These are phyloP conservation scores for Phytophthora foliorum DNA, from an alignment of 352 stramenopile genomes.

Conservation along the genomic window DNA sequence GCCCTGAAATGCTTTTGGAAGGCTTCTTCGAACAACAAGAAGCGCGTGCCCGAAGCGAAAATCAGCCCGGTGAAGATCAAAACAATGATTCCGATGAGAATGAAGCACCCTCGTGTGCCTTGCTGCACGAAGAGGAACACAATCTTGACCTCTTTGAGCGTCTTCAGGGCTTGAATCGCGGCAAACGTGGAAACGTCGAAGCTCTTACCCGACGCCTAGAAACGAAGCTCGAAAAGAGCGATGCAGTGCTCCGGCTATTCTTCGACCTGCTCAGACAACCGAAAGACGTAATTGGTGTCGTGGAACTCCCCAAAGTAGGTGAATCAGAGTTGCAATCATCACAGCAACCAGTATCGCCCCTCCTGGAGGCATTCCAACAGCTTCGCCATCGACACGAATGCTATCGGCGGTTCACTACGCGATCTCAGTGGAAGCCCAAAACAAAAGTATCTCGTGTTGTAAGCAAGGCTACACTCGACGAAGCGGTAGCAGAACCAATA, in stretches of 20 bases:
- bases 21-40: slow-evolving; percentile 17
- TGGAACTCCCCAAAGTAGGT: neutral
- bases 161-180: slow-evolving; percentile 38
- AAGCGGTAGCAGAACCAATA: slow-evolving; percentile 9
- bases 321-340: neutral
- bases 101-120: slow-evolving; percentile 47
- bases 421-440: slow-evolving; percentile 53
- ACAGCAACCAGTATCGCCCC: neutral
- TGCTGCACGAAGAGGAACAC: slow-evolving; percentile 60
- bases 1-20: slow-evolving; percentile 56
- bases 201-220: slow-evolving; percentile 41
- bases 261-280: slow-evolving; percentile 42
- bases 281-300: neutral
- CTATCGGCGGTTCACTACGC: slow-evolving; percentile 51
- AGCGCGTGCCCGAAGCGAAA: neutral
- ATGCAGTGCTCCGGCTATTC: slow-evolving; percentile 50
- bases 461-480: slow-evolving; percentile 15
- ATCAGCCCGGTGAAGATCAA: neutral
- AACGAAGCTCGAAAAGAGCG: slow-evolving; percentile 57
- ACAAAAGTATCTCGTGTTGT: slow-evolving; percentile 5
- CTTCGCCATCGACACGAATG: slow-evolving; percentile 68
- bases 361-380: slow-evolving; percentile 35
- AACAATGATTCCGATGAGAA: slow-evolving; percentile 27
- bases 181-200: slow-evolving; percentile 19
- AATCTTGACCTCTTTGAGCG: slow-evolving; percentile 62